A percentile compares a stretch with the other conserved stretches of the same genome.
Evolutionary conservation across 108 stramenopile genomes (phyloP).

Genomic region (Discostella pseudostelligera): DNA sequence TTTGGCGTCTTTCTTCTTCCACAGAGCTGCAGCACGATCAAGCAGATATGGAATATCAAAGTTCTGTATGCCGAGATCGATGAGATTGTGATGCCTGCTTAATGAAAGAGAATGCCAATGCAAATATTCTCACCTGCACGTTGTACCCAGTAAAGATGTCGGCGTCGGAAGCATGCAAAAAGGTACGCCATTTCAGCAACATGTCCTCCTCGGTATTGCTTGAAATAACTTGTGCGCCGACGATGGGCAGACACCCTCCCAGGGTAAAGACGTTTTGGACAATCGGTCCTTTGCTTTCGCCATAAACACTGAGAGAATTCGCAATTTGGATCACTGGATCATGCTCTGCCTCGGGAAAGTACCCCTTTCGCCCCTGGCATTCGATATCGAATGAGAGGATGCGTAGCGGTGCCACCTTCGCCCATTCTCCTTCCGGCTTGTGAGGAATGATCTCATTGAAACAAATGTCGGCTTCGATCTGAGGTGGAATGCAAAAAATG

Average conservation of each 20-base stretch:
- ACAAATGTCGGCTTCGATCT: constrained; percentile 94
- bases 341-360: constrained; percentile 96
- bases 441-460: constrained; percentile 90
- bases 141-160: constrained; percentile 98
- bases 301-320: constrained; percentile 91
- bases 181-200: constrained; percentile 91
- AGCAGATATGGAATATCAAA: constrained; percentile 99
- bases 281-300: constrained; percentile 60
- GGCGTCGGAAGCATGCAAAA: constrained; percentile 91
- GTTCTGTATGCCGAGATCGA: constrained; percentile 60
- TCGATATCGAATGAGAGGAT: constrained; percentile 98
- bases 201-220: constrained; percentile 91
- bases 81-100: background rate
- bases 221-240: constrained; percentile 96
- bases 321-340: constrained; percentile 99
- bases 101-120: background rate
- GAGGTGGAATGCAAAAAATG: background rate
- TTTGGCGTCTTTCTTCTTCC: constrained; percentile 42
- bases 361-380: constrained; percentile 96
- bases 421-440: constrained; percentile 93
- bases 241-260: constrained; percentile 95
- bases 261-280: constrained; percentile 97
- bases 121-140: constrained; percentile 49
- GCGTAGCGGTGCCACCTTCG: constrained; percentile 94
- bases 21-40: constrained; percentile 90